Evolutionary conservation across 2,329 filamentous ascomycete genomes (phyloP).

Genomic region (Plectosphaerella cucumerina): DNA sequence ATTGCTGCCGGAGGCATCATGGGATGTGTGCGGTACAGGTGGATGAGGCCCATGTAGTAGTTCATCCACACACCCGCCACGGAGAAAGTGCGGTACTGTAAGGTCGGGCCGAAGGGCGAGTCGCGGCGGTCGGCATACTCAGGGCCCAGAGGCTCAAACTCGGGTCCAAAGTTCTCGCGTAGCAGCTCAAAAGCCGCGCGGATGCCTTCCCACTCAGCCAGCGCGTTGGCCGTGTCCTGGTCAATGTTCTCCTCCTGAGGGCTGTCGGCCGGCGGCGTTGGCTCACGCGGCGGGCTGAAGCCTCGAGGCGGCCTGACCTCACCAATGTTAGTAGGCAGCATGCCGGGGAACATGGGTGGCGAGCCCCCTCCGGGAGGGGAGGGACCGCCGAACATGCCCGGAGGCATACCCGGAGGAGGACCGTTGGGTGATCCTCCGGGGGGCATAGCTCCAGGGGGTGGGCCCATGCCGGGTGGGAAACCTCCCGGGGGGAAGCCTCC

Average conservation of each 20-base stretch:
- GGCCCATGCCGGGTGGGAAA: not conserved
- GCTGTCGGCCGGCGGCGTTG: slow-evolving; percentile 36
- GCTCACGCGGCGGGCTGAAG: slow-evolving; percentile 45
- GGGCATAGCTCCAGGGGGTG: not conserved
- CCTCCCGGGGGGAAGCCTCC: slow-evolving; percentile 1
- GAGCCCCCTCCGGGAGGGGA: slow-evolving; percentile 21
- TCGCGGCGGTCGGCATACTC: slow-evolving; percentile 59
- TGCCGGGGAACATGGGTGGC: slow-evolving; percentile 47
- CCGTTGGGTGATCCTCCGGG: not conserved
- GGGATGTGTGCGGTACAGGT: slow-evolving; percentile 78
- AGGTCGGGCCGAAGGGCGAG: slow-evolving; percentile 75
- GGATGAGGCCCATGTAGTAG: slow-evolving; percentile 79
- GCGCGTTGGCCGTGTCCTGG: slow-evolving; percentile 61
- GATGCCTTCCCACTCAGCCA: slow-evolving; percentile 76
- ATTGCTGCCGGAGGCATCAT: slow-evolving; percentile 88
- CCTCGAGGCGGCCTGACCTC: slow-evolving; percentile 48
- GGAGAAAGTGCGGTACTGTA: slow-evolving; percentile 82
- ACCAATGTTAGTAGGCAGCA: slow-evolving; percentile 45
- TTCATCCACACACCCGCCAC: slow-evolving; percentile 85
- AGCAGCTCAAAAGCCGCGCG: slow-evolving; percentile 66
- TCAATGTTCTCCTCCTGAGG: slow-evolving; percentile 56
- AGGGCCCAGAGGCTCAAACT: slow-evolving; percentile 70
- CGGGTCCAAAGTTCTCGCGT: slow-evolving; percentile 60
- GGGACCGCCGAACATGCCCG: slow-evolving; percentile 12
- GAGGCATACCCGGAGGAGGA: slow-evolving; percentile 15